These are phyloP conservation scores for Chalciporus chontae DNA, from an alignment of 768 basidiomycete genomes.

Conservation along the genomic window DNA sequence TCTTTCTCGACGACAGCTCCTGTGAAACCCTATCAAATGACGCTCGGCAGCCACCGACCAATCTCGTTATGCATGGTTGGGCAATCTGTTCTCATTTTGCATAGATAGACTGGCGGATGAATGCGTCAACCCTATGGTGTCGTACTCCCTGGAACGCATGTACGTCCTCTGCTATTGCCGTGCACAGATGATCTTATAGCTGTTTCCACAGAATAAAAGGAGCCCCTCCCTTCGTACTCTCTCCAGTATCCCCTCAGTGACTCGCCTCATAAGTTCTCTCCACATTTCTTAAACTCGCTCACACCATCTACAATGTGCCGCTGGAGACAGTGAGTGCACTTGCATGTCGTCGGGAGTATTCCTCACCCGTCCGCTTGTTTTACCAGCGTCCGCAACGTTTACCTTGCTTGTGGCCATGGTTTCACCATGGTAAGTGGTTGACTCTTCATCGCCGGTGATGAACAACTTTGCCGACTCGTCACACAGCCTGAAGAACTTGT, in stretches of 20 bases:
- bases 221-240: conserved; percentile 3
- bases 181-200: conserved; percentile 25
- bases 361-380: background rate
- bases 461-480: conserved; percentile 3
- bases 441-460: background rate
- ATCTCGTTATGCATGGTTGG: conserved; percentile 25
- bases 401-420: conserved; percentile 46
- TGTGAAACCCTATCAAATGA: conserved; percentile 36
- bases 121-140: conserved; percentile 22
- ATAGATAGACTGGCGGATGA: conserved; percentile 16
- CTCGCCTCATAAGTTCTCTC: conserved; percentile 4
- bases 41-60: conserved; percentile 23
- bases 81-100: conserved; percentile 29
- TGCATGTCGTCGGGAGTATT: background rate
- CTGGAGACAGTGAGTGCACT: conserved; percentile 47
- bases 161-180: conserved; percentile 18
- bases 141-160: conserved; percentile 17
- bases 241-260: conserved; percentile 1
- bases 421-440: conserved; percentile 38
- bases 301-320: conserved; percentile 42
- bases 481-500: conserved; percentile 39
- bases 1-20: conserved; percentile 35
- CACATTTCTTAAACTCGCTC: background rate
- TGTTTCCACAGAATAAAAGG: conserved; percentile 27
- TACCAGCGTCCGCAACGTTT: conserved; percentile 44